A percentile compares a stretch with the other conserved stretches of the same genome.
Evolutionary conservation across 2,329 filamentous ascomycete species (phyloP).

Genomic region (Laburnicola sp.): DNA sequence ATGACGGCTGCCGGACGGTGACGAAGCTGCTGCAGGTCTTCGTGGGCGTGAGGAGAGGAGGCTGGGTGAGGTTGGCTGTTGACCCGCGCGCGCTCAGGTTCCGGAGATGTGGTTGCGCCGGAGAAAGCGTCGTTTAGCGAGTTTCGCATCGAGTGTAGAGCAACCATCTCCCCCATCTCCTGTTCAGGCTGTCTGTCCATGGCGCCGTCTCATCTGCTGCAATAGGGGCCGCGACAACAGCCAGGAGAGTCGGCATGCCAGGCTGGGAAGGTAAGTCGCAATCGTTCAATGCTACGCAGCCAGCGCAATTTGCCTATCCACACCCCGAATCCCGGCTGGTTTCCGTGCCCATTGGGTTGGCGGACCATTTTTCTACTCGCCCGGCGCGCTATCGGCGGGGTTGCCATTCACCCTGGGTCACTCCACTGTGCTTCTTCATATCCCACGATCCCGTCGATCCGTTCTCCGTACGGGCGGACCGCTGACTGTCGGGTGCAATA

Average conservation of each 20-base stretch:
- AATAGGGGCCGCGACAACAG: constrained; percentile 2
- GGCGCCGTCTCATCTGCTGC: background rate
- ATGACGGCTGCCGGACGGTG: background rate
- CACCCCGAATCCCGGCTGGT: background rate
- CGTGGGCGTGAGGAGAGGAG: constrained; percentile 9
- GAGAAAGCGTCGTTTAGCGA: constrained; percentile 17
- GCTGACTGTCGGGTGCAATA: too few species aligned
- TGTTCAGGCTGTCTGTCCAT: background rate
- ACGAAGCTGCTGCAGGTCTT: constrained; percentile 5
- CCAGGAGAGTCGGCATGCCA: background rate
- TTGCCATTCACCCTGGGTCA: background rate
- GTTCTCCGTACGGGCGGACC: background rate
- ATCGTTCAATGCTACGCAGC: background rate
- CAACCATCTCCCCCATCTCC: constrained; percentile 6
- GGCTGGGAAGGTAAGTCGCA: constrained; percentile 9
- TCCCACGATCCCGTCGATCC: constrained; percentile 6
- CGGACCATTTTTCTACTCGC: constrained; percentile 10
- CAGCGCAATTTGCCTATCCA: constrained; percentile 6
- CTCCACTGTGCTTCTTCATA: background rate
- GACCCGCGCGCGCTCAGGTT: constrained; percentile 17
- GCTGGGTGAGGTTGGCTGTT: constrained; percentile 2
- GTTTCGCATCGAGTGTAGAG: constrained; percentile 18
- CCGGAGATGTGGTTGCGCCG: constrained; percentile 29
- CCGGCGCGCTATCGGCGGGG: constrained; percentile 5
- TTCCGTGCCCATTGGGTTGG: background rate